phyloP scores from a whole-genome alignment of 768 basidiomycete species.

The Amyloporia xantha region DNA sequence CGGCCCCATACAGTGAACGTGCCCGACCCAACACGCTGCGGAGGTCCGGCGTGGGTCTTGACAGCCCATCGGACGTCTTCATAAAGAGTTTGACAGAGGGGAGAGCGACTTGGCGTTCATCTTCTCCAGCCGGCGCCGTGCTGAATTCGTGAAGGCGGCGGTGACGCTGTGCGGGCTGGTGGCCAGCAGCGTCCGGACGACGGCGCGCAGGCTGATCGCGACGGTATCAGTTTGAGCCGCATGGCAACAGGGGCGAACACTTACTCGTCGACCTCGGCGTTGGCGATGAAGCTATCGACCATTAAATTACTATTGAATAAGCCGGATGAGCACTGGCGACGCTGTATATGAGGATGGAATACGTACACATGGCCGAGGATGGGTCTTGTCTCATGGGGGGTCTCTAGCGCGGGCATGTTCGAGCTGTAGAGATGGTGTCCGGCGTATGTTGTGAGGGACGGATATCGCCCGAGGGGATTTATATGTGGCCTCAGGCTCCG shows the following conservation, averaged over 20 bases:
- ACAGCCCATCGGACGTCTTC: constrained; percentile 30
- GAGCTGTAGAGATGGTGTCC: background rate
- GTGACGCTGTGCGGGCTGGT: constrained; percentile 57
- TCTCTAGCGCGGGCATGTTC: constrained; percentile 8
- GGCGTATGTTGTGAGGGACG: background rate
- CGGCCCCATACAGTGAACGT: constrained; percentile 68
- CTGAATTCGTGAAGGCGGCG: constrained; percentile 54
- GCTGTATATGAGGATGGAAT: no score
- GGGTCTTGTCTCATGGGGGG: background rate
- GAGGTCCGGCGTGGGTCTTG: constrained; percentile 44
- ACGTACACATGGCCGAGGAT: constrained; percentile 17
- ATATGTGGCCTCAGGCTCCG: background rate
- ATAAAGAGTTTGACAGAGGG: constrained; percentile 40
- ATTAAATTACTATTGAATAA: constrained; percentile 63
- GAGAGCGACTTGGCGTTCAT: constrained; percentile 30
- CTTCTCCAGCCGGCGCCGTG: constrained; percentile 51
- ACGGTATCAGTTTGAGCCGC: constrained; percentile 3
- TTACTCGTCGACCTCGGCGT: constrained; percentile 65
- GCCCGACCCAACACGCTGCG: constrained; percentile 46
- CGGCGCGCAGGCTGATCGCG: constrained; percentile 60
- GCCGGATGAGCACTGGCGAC: no score
- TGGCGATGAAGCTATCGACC: constrained; percentile 75
- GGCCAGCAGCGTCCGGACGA: constrained; percentile 59
- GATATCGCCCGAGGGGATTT: background rate
- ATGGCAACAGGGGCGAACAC: constrained; percentile 26